A percentile compares a stretch with the other conserved stretches of the same genome.
phyloP scores from a whole-genome alignment of 257 asterid genomes.

The Scutellaria galericulata region DNA sequence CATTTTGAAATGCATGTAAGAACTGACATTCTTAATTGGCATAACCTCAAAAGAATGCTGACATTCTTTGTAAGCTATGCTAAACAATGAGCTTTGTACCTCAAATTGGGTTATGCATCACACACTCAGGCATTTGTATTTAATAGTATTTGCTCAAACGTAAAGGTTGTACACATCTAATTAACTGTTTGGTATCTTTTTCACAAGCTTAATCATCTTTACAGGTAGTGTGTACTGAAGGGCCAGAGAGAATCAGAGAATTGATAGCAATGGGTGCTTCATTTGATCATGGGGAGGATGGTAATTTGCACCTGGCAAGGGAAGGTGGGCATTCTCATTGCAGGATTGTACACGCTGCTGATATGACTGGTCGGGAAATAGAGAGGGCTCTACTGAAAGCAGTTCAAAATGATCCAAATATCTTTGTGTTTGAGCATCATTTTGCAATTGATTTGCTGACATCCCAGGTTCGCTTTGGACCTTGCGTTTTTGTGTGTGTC shows the following conservation, averaged over 20 bases:
- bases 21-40: background rate
- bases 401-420: slow-evolving; percentile 79
- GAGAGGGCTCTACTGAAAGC: slow-evolving; percentile 95
- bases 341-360: slow-evolving; percentile 98
- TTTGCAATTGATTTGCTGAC: slow-evolving; percentile 93
- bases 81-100: background rate
- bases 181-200: slow-evolving; percentile 20
- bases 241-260: slow-evolving; percentile 94
- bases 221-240: slow-evolving; percentile 99
- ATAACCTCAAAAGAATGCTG: background rate
- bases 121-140: background rate
- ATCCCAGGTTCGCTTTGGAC: slow-evolving; percentile 62
- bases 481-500: slow-evolving; percentile 1
- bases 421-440: slow-evolving; percentile 88
- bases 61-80: background rate
- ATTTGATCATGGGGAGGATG: slow-evolving; percentile 97
- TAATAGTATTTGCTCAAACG: background rate
- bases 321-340: slow-evolving; percentile 99
- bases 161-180: background rate
- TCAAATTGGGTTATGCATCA: background rate
- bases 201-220: slow-evolving; percentile 31
- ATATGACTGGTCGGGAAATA: slow-evolving; percentile 97
- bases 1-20: background rate
- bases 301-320: slow-evolving; percentile 95
- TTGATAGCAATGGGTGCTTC: slow-evolving; percentile 99